phyloP scores from a whole-genome alignment of 306 rosid genomes.

The Delonix regia region DNA sequence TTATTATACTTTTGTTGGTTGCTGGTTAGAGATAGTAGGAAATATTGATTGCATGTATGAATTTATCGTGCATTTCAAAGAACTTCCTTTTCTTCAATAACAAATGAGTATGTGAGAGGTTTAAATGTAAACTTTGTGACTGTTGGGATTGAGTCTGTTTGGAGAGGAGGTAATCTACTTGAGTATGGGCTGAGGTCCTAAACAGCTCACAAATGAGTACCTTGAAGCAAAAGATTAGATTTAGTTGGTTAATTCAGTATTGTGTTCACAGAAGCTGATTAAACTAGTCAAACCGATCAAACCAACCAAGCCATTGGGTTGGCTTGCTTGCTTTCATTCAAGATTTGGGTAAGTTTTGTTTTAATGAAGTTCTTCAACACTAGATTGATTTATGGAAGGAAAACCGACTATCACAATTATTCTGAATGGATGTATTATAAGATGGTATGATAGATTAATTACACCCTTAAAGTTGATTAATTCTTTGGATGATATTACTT shows the following conservation, averaged over 20 bases:
- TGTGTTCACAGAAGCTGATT: background rate
- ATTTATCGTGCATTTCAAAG: background rate
- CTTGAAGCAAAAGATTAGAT: background rate
- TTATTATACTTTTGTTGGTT: background rate
- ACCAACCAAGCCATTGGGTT: background rate
- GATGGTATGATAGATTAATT: background rate
- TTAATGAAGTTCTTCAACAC: background rate
- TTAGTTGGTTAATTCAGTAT: background rate
- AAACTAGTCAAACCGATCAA: background rate
- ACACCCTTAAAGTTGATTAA: background rate
- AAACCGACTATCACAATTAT: background rate
- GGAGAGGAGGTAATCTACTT: background rate
- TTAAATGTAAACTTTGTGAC: background rate
- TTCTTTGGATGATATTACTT: too few relatives aligned
- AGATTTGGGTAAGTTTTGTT: background rate
- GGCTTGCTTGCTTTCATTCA: background rate
- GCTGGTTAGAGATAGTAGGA: background rate
- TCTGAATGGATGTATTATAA: background rate
- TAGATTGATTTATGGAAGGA: background rate
- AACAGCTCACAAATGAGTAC: background rate
- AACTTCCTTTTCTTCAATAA: background rate
- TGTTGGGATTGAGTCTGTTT: background rate
- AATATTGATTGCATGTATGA: background rate
- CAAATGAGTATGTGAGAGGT: background rate
- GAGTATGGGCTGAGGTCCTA: constrained; percentile 4